Conservation (phyloP, 73 alveolate species). For the Paramecium primaurelia region DNA sequence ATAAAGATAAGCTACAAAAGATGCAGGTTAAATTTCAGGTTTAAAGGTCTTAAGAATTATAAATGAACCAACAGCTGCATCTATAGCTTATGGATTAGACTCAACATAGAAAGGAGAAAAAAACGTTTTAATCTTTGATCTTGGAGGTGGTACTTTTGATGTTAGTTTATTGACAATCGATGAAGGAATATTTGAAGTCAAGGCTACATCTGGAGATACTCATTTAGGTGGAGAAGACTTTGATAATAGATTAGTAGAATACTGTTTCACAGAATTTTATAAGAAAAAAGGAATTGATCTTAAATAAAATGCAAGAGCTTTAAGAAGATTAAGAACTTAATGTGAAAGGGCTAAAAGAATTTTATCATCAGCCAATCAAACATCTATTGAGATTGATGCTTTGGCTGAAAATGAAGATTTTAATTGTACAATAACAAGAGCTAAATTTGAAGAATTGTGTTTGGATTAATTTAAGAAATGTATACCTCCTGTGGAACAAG, state of each 20-base stretch:
- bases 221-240: constrained; percentile 97
- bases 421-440: constrained; percentile 68
- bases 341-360: constrained; percentile 97
- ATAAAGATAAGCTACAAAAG: constrained; percentile 92
- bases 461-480: constrained; percentile 74
- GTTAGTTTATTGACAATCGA: constrained; percentile 86
- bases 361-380: constrained; percentile 83
- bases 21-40: constrained; percentile 94
- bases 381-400: constrained; percentile 87
- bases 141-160: constrained; percentile 94
- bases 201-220: constrained; percentile 92
- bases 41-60: constrained; percentile 82
- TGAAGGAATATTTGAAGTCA: constrained; percentile 91
- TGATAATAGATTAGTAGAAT: constrained; percentile 80
- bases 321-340: constrained; percentile 91
- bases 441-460: constrained; percentile 69
- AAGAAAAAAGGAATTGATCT: constrained; percentile 84
- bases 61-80: constrained; percentile 96
- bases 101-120: constrained; percentile 70
- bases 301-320: constrained; percentile 78
- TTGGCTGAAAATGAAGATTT: constrained; percentile 81
- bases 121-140: constrained; percentile 80
- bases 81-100: constrained; percentile 94
- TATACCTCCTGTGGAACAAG: constrained; percentile 77
- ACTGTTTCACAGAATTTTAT: constrained; percentile 69